Base-by-base conservation (phyloP, 805 yeast genomes). In the Candida yuanshanica region DNA sequence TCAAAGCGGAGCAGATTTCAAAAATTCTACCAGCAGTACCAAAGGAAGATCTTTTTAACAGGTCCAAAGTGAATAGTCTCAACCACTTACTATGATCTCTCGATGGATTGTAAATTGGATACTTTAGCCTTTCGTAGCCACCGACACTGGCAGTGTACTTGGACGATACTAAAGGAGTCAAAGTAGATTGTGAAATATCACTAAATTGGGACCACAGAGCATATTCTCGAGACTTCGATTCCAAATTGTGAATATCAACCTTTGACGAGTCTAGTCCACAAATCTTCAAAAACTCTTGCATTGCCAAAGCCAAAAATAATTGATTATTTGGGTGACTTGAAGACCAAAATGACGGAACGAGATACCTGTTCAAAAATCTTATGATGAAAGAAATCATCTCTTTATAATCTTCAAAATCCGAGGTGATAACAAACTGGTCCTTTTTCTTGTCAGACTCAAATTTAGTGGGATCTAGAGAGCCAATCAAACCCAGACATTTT, bases 261-360 rank as follows among this genome's bases (percentile, higher is more conserved):
- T 59, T 50, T 8, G 55, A 47, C 1, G 64, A 52, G 38, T 65
- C 65, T 18, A 80, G 60, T 2, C 75, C 79, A 55, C 88, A 70
- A 13, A 78, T 72, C 48, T 79, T 79, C 38, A 93, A 63, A 37
- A 82, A 80, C 47, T 88, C 93, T 58, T 93, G 99, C 76, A 93
- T 86, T 0, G 91, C 83, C 59, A 77, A 83, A 0, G 96, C 96
- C 26, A 89, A 70, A 55, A 83, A 85, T 43, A 85, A 69, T 59
- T 93, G 99, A 37, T 79, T 77, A 18, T 77, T 75, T 0, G 98
- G 96, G 55, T 89, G 89, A 25, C 83, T 84, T 2, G 96, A 83
- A 0, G 96, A 89, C 79, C 95, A 82, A 60, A 89, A 90, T 1
- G 88, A 78, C 25, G 86, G 88, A 8, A 90, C 83, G n/a, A 93